These are phyloP conservation scores for Globisporangium splendens DNA, from an alignment of 352 stramenopile genomes.

Conservation along the genomic window DNA sequence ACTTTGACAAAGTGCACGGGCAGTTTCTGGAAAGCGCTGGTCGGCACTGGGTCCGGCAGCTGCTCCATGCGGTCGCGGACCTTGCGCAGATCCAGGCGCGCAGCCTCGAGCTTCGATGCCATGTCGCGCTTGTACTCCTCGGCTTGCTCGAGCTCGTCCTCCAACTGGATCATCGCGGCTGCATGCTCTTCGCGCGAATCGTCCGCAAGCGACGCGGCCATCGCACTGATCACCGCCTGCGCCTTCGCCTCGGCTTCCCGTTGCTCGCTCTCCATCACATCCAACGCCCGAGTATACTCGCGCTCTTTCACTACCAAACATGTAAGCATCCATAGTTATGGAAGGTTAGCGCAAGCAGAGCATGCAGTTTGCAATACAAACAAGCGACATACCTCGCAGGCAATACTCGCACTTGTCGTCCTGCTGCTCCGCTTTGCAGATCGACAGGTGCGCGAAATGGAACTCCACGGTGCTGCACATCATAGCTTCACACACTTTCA, in stretches of 20 bases:
- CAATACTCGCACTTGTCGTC: constrained; percentile 52
- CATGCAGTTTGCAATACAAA: too few relatives aligned
- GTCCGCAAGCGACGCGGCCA: constrained; percentile 38
- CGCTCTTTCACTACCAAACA: constrained; percentile 33
- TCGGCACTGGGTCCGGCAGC: constrained; percentile 15
- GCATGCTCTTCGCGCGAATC: constrained; percentile 35
- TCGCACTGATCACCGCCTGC: constrained; percentile 47
- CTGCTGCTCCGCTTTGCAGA: constrained; percentile 33
- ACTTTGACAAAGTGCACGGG: constrained; percentile 49
- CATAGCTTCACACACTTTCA: constrained; percentile 43
- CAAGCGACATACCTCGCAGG: constrained; percentile 20
- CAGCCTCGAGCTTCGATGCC: constrained; percentile 30
- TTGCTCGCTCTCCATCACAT: constrained; percentile 49
- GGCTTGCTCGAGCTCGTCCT: constrained; percentile 58
- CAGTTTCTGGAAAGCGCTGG: constrained; percentile 14
- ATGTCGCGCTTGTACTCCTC: constrained; percentile 50
- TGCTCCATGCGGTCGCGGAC: constrained; percentile 36
- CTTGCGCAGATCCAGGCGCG: constrained; percentile 24
- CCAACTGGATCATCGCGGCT: constrained; percentile 39
- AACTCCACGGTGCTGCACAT: constrained; percentile 57
- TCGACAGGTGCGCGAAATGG: constrained; percentile 54
- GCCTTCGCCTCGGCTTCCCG: constrained; percentile 48
- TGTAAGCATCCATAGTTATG: too few relatives aligned
- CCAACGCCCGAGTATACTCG: constrained; percentile 36
- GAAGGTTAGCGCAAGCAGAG: too few relatives aligned